Base-by-base conservation (phyloP, 2,329 filamentous ascomycete species). In the Hypoxylon sp. region DNA sequence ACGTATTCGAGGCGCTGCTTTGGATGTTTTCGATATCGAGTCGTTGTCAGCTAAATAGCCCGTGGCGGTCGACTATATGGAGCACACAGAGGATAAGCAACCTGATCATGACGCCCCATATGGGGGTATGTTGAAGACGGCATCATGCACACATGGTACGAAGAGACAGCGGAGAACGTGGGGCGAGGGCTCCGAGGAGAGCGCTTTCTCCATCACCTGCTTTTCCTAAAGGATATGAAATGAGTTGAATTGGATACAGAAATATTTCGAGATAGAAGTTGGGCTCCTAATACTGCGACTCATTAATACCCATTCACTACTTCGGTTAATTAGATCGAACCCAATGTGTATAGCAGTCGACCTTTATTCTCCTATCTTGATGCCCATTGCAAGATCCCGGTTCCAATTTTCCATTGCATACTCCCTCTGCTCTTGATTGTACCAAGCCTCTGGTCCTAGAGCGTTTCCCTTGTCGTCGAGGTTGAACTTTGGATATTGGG, bases 21-120 rank as follows among this genome's bases (percentile, higher is more conserved):
- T 94, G 29, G 92, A 94, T 81, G 92, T 94, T 1, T 94, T 91
- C 76, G 88, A 91, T 60, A 80, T 88, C 8, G 92, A 94, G 77
- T 92, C 92, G 3, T 78, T 95, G 65, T 88, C 89, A 0, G 73
- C 77, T 6, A 85, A 85, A 91, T 54, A 93, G 90, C 74, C 83
- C 82, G 19, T 94, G 92, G 92, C 83, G 90, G 54, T 87, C 83
- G 9, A 88, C 85, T 8, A 78, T 81, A 37, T 94, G 92, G 90
- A 89, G 90, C 3, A 77, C 79, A 37, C 80, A 86, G 37, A 88
- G 89, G 4, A 85, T 86, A 52, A 88, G 86, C 53, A 83, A 86
- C 63, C 85, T 93, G 1, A 72, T 94, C 14, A 75, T 92, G 69
- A 91, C 89, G 54, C 91, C 91, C 47, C 91, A 94, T 77, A 92